A percentile compares a stretch with the other conserved stretches of the same genome.
Evolutionary conservation across 2,329 filamentous ascomycete genomes (phyloP).

Genomic region (Penicillium rolfsii): DNA sequence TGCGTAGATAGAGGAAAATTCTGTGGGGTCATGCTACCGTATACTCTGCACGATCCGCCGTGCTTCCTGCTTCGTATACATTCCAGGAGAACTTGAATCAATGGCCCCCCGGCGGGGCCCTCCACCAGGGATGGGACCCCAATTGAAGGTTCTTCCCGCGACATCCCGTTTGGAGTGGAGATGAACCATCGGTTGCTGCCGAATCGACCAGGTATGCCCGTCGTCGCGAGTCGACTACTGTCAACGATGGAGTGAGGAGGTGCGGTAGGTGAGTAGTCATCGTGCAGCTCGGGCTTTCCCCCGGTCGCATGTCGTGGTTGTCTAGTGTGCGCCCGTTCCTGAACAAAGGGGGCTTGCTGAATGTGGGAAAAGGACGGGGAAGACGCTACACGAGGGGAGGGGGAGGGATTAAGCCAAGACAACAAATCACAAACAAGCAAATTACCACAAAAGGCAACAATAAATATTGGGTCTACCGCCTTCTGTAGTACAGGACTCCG

Average conservation of each 20-base stretch:
- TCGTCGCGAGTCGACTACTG: not conserved
- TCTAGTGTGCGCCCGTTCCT: slow-evolving; percentile 2
- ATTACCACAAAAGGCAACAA: too few relatives aligned
- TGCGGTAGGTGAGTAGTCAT: not conserved
- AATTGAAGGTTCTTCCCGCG: slow-evolving; percentile 25
- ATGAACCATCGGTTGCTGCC: slow-evolving; percentile 21
- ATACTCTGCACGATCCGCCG: not conserved
- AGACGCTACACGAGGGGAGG: not conserved
- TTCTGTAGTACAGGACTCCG: too few relatives aligned
- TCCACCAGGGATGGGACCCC: slow-evolving; percentile 4
- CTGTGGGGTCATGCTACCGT: not conserved
- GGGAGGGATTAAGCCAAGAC: slow-evolving; percentile 1
- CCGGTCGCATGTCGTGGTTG: slow-evolving; percentile 1
- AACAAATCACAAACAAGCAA: too few relatives aligned
- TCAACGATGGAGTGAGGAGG: not conserved
- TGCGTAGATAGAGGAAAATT: too few relatives aligned
- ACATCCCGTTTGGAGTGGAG: slow-evolving; percentile 11
- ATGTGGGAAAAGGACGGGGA: not conserved
- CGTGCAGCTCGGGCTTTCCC: slow-evolving; percentile 1
- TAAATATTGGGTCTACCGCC: not conserved
- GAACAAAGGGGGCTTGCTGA: not conserved
- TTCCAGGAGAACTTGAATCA: not conserved
- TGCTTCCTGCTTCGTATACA: not conserved
- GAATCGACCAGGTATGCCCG: slow-evolving; percentile 1
- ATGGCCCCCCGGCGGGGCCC: not conserved